Conservation (phyloP, 2,329 filamentous ascomycete genomes). For the Monilinia laxa region DNA sequence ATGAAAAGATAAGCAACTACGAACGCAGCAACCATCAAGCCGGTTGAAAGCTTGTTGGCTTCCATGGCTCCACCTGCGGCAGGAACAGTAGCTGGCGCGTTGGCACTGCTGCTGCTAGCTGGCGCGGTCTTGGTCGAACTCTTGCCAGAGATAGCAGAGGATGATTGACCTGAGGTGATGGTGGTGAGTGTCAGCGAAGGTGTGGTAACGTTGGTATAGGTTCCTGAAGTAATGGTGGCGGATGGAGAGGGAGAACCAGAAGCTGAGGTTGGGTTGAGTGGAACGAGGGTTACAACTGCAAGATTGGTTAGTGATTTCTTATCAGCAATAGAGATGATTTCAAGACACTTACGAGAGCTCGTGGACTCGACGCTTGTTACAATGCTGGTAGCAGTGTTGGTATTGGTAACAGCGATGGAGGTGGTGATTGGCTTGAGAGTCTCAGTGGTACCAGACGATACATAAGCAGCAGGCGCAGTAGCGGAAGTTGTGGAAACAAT, state of each 20-base stretch:
- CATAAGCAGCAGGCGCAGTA: not conserved
- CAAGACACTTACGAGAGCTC: not conserved
- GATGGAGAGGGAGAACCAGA: not conserved
- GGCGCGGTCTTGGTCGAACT: not conserved
- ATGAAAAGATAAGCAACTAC: not conserved
- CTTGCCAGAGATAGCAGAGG: not conserved
- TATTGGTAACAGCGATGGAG: not conserved
- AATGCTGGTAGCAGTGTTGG: not conserved
- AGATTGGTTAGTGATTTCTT: not conserved
- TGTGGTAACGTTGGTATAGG: not conserved
- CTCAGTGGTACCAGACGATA: not conserved
- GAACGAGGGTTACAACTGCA: not conserved
- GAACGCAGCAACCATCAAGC: not conserved
- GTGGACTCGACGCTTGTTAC: not conserved
- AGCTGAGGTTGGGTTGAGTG: not conserved
- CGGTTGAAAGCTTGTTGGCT: not conserved
- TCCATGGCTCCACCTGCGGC: not conserved
- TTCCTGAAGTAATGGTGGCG: not conserved
- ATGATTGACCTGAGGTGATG: not conserved
- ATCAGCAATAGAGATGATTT: not conserved
- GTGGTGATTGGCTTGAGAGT: conserved; percentile 3
- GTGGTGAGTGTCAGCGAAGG: not conserved
- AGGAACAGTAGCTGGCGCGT: not conserved
- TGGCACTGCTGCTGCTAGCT: not conserved
- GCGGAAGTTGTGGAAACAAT: not conserved